Evolutionary conservation across 257 asterid species (phyloP).

Genomic region (Cordia subcordata): DNA sequence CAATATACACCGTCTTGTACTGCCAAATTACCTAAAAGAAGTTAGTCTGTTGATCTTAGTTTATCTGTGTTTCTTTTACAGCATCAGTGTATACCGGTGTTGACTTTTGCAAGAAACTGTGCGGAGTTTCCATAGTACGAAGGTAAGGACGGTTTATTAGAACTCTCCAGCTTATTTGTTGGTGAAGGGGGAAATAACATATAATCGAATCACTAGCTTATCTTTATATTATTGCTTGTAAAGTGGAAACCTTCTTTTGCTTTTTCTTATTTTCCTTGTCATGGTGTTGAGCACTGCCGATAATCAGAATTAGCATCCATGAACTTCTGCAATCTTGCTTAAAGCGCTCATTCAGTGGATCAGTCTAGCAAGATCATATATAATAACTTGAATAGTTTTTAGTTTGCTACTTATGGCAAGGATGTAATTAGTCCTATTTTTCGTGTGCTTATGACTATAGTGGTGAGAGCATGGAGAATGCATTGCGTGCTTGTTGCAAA

Average conservation of each 20-base stretch:
- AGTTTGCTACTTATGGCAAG: too few species aligned
- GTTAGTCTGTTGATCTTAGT: slow-evolving; percentile 1
- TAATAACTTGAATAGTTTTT: too few species aligned
- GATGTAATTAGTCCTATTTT: neutral
- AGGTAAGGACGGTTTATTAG: slow-evolving; percentile 47
- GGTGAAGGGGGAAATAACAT: too few species aligned
- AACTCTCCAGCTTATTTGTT: neutral
- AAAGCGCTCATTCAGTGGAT: too few species aligned
- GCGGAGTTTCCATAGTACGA: slow-evolving; percentile 95
- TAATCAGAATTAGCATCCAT: too few species aligned
- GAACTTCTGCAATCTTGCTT: too few species aligned
- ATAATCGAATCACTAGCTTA: neutral
- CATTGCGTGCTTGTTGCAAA: slow-evolving; percentile 98
- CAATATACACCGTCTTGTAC: neutral
- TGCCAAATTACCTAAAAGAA: neutral
- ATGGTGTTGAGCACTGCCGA: too few species aligned
- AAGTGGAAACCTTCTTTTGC: too few species aligned
- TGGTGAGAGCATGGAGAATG: slow-evolving; percentile 99
- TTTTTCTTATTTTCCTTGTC: too few species aligned
- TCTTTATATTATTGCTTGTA: neutral
- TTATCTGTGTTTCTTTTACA: slow-evolving; percentile 31
- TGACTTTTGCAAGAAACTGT: slow-evolving; percentile 98
- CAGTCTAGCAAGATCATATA: neutral
- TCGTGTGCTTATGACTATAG: slow-evolving; percentile 29
- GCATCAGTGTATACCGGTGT: slow-evolving; percentile 90